Base-by-base conservation (phyloP, 495 filamentous ascomycete species). In the Aspergillus bertholletiae region DNA sequence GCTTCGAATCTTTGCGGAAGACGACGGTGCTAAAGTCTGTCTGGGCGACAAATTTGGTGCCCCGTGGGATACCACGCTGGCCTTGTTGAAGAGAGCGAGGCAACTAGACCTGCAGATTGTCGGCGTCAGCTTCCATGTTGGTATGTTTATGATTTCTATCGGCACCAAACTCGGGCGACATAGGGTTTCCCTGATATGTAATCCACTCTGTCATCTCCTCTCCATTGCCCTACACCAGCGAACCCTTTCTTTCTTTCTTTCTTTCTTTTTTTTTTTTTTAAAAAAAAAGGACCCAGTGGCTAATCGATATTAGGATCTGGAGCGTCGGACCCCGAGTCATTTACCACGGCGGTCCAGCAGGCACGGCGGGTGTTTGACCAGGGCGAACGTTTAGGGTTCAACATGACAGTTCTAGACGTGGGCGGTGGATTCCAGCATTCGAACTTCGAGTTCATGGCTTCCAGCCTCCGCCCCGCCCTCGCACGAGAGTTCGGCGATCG, bases 111-210 rank as follows among this genome's bases (percentile, higher is more conserved):
- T 74, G 18, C 49, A 61, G 15, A 49, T 74, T 20, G 48, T 61
- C 15, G 71, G 69, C 0, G 62, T 74, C n/a, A 66, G 66, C 18
- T 74, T 74, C 46, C 71, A 74, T 58, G 57, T 74, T 28, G 70
- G 70, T 65, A 61, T n/a, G n/a, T n/a, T n/a, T n/a, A n/a, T n/a
- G n/a, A n/a, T n/a, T n/a, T n/a, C n/a, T n/a, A n/a, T n/a, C n/a
- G n/a, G n/a, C n/a, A n/a, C n/a, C n/a, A n/a, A n/a, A n/a, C n/a
- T n/a, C n/a, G n/a, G n/a, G n/a, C n/a, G n/a, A n/a, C n/a, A n/a
- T n/a, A n/a, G n/a, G n/a, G n/a, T n/a, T n/a, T n/a, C n/a, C n/a
- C 32, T 56, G 41, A 51, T 37, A 2, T 11, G 30, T 44, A 18
- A 44, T 22, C 45, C 15, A 23, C 23, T 8, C 11, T 28, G 27